Evolutionary conservation across 164 flowering plant species (phyloP).

Genomic region (Piper longum): DNA sequence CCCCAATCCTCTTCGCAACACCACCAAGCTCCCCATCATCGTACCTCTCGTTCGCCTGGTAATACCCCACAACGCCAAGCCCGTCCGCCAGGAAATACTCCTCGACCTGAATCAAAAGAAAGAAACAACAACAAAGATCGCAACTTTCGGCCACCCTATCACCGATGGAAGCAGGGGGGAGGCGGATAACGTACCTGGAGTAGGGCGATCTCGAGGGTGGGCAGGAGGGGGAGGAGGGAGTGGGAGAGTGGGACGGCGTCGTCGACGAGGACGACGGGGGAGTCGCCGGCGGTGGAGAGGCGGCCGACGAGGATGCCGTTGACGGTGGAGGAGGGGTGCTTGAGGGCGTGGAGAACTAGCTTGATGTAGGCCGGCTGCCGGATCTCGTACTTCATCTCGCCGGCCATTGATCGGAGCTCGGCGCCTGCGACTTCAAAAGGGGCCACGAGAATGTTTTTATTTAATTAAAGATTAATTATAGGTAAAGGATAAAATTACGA

Average conservation of each 20-base stretch:
- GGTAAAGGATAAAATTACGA: too few species aligned
- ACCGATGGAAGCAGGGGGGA: background rate
- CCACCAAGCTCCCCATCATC: slow-evolving; percentile 60
- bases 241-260: slow-evolving; percentile 96
- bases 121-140: background rate
- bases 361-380: slow-evolving; percentile 76
- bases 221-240: slow-evolving; percentile 72
- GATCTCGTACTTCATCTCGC: slow-evolving; percentile 47
- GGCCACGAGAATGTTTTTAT: too few species aligned
- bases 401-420: slow-evolving; percentile 21
- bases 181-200: slow-evolving; percentile 29
- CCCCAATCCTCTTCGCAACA: slow-evolving; percentile 82
- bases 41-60: slow-evolving; percentile 84
- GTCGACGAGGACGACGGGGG: slow-evolving; percentile 36
- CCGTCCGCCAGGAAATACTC: slow-evolving; percentile 62
- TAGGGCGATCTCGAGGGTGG: slow-evolving; percentile 86
- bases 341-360: slow-evolving; percentile 73
- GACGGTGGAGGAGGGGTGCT: slow-evolving; percentile 67
- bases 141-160: background rate
- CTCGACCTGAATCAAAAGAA: slow-evolving; percentile 39
- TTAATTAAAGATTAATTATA: too few species aligned
- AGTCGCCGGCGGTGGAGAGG: slow-evolving; percentile 10
- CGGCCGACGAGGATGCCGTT: slow-evolving; percentile 81
- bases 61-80: slow-evolving; percentile 71
- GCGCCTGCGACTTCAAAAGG: background rate